These are phyloP conservation scores for Zizania palustris DNA, from an alignment of 202 grass and related monocot genomes.

Conservation along the genomic window DNA sequence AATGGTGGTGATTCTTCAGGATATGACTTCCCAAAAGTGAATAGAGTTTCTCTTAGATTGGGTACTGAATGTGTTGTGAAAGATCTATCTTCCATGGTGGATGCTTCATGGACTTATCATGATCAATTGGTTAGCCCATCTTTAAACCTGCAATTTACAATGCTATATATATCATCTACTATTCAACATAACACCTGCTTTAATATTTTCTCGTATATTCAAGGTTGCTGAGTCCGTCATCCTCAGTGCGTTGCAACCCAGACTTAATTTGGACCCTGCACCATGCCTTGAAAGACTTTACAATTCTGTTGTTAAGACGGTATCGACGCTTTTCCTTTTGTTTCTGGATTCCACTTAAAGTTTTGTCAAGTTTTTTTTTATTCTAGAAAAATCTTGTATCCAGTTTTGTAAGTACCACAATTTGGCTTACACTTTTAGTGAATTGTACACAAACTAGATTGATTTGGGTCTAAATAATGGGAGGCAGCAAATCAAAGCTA, in stretches of 20 bases:
- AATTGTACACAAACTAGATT: constrained; percentile 44
- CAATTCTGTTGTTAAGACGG: constrained; percentile 50
- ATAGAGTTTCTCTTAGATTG: constrained; percentile 57
- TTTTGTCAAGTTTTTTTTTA: no score
- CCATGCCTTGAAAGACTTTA: constrained; percentile 51
- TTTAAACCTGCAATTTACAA: constrained; percentile 12
- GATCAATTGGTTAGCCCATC: constrained; percentile 49
- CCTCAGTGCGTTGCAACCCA: constrained; percentile 52
- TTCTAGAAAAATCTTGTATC: neutral
- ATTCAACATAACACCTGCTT: constrained; percentile 4
- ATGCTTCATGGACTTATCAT: constrained; percentile 61
- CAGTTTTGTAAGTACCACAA: neutral
- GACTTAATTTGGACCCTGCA: constrained; percentile 62
- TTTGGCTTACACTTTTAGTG: constrained; percentile 26
- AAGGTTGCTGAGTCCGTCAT: constrained; percentile 54
- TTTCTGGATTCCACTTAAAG: constrained; percentile 13
- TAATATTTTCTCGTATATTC: constrained; percentile 30
- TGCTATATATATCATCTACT: no score
- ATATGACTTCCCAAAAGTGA: constrained; percentile 54
- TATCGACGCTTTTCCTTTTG: constrained; percentile 2
- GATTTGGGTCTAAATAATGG: constrained; percentile 54
- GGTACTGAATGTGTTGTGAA: constrained; percentile 50
- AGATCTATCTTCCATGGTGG: constrained; percentile 44
- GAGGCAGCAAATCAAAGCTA: constrained; percentile 11
- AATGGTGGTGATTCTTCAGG: constrained; percentile 45